Evolutionary conservation across 208 protist genomes (phyloP).

Genomic region (Giardia duodenalis): DNA sequence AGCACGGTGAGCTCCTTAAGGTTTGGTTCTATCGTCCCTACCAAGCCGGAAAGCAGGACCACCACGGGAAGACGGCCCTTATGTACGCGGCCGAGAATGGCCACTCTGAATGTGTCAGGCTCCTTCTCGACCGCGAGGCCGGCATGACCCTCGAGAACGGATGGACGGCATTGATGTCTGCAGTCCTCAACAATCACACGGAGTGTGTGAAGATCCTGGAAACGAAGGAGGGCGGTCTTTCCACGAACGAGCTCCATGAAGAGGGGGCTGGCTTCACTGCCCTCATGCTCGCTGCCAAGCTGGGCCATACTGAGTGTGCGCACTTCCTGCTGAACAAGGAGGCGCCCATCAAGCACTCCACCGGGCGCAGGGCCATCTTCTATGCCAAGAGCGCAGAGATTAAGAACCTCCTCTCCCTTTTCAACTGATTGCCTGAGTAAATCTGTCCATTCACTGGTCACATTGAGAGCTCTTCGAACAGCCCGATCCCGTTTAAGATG

Average conservation of each 20-base stretch:
- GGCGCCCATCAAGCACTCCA: not conserved
- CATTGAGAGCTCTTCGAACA: no score
- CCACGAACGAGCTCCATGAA: not conserved
- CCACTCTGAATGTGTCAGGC: not conserved
- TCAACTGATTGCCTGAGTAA: not conserved
- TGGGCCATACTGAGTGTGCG: not conserved
- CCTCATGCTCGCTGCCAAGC: not conserved
- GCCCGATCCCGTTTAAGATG: no score
- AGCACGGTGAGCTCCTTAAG: not conserved
- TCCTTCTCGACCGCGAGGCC: not conserved
- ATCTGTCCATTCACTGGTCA: no score
- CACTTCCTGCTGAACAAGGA: not conserved
- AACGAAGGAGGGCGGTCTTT: not conserved
- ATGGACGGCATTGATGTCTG: not conserved
- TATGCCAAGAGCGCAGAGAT: not conserved
- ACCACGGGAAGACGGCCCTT: not conserved
- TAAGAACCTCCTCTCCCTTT: not conserved
- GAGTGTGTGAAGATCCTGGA: not conserved
- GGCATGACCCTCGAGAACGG: not conserved
- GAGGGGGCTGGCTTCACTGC: not conserved
- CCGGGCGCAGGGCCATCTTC: not conserved
- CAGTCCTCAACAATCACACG: not conserved
- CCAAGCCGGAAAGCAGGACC: not conserved
- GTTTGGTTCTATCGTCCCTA: not conserved
- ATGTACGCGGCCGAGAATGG: not conserved